Evolutionary conservation across 805 yeast species (phyloP), one percentile per base, ranked within the genome.

Genomic region (Starmerella apicola): DNA sequence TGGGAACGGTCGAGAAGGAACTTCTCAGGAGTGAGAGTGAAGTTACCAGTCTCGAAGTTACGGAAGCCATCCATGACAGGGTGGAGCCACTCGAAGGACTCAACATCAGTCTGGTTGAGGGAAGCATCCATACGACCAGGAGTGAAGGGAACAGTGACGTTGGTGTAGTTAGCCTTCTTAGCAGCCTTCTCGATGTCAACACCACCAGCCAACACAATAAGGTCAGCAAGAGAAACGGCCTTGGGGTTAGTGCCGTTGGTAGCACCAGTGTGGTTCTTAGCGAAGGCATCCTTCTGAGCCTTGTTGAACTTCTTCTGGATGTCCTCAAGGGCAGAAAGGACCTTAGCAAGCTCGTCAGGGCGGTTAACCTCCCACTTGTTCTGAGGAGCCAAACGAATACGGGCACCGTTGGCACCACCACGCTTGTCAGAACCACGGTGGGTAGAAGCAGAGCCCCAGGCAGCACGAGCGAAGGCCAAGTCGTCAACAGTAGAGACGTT

Each of bases 331-430:
- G 22, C 32, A 9, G 23, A n/a, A 19, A 46, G 32, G 15, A 46
- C 50, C 28, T 26, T 23, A 19, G 20, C 12, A 12, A 46, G 44
- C 41, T 44, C 46, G n/a, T 38, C 41, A 16, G 50, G 50, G 34
- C 42, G 46, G 42, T 46, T 46, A 13, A 46, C 42, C 38, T 46
- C 48, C 50, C 50, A 46, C 37, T 46, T 41, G 34, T 35, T 39
- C 42, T 44, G 48, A 16, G 50, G 50, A 3, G 31, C 40, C 19
- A 46, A 32, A 4, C 43, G 36, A 15, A 46, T 42, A 17, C 50
- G 48, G 8, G 50, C 48, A 29, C 50, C 50, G 39, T 46, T 44
- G 9, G 41, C 48, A 32, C 50, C 50, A 17, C 50, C 50, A 19
- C 50, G 48, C 38, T 37, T 25, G 37, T 46, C 50, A 3, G 48